Conservation (phyloP, 441 rosid species). For the Syzygium syzygioides region DNA sequence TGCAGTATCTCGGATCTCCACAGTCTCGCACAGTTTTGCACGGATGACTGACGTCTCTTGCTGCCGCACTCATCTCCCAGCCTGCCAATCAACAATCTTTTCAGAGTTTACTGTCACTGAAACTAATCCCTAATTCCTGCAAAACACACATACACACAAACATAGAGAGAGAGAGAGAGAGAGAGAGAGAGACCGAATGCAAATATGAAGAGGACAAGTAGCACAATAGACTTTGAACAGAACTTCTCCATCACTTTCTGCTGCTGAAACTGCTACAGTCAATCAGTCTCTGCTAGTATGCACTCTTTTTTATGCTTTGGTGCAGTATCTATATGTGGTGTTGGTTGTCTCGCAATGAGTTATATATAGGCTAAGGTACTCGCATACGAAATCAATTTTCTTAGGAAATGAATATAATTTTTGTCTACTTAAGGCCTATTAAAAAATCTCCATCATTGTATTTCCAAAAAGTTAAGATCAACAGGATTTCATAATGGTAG, state of each 20-base stretch:
- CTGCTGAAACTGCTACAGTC: background rate
- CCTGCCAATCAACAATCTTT: background rate
- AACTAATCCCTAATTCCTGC: background rate
- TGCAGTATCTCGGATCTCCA: background rate
- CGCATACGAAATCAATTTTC: background rate
- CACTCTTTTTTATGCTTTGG: background rate
- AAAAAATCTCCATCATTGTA: background rate
- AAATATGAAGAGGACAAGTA: background rate
- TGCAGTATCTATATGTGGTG: background rate
- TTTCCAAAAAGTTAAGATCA: background rate
- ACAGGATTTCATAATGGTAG: background rate
- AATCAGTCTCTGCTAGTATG: background rate
- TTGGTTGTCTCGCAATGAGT: background rate
- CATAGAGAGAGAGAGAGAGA: background rate
- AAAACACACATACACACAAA: background rate
- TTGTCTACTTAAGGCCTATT: background rate
- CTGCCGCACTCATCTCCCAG: background rate
- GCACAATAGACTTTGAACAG: background rate
- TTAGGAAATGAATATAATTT: background rate
- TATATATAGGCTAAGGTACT: background rate
- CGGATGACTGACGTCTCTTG: background rate
- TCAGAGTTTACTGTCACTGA: background rate
- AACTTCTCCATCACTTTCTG: background rate
- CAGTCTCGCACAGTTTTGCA: background rate
- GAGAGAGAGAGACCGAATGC: background rate